Evolutionary conservation across 352 stramenopile species (phyloP).

Genomic region (Pythium dissotocum): DNA sequence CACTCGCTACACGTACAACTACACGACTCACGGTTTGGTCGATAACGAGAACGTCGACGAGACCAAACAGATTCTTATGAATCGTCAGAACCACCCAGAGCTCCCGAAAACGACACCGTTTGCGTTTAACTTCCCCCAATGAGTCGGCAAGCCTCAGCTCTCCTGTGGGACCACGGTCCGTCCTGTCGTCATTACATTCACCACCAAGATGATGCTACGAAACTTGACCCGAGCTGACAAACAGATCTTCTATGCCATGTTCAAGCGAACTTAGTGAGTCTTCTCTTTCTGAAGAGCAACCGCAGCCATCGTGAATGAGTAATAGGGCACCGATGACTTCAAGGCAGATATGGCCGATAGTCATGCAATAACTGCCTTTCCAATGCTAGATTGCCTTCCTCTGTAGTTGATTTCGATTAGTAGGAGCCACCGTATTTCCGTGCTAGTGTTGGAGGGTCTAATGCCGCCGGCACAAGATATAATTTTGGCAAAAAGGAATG

Average conservation of each 20-base stretch:
- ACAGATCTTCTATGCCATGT: constrained; percentile 5
- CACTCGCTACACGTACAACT: background rate
- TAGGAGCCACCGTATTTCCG: too few species aligned
- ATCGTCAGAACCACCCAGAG: background rate
- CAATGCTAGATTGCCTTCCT: too few species aligned
- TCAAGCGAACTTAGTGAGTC: too few species aligned
- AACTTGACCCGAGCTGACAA: background rate
- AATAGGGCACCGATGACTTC: too few species aligned
- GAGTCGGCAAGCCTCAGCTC: background rate
- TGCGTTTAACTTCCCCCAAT: background rate
- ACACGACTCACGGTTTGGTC: background rate
- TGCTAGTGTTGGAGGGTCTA: too few species aligned
- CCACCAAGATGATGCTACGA: background rate
- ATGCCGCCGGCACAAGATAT: too few species aligned
- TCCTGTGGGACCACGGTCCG: background rate
- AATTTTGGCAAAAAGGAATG: too few species aligned
- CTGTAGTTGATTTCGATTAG: too few species aligned
- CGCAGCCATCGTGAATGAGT: too few species aligned
- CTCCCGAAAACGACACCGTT: background rate
- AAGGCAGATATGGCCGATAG: too few species aligned
- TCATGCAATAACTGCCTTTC: too few species aligned
- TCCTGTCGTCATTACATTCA: background rate
- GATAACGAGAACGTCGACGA: constrained; percentile 12
- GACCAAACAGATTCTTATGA: background rate
- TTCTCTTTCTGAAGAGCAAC: too few species aligned